Conservation (phyloP, 78 protist genomes). For the Tieghemostelium lacteum region DNA sequence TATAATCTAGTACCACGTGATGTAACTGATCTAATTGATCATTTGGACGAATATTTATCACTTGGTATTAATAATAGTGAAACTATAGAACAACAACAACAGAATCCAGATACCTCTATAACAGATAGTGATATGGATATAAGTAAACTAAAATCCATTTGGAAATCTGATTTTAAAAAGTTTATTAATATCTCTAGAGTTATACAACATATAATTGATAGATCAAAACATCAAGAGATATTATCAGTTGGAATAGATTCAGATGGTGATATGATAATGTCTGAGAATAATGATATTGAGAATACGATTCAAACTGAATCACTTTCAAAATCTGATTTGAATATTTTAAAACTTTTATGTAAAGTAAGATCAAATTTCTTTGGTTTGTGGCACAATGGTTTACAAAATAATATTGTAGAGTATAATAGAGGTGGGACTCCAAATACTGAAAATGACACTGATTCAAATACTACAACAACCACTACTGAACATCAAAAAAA, state of each 20-base stretch:
- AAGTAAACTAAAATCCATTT: background rate
- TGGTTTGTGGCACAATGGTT: constrained; percentile 31
- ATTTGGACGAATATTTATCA: constrained; percentile 35
- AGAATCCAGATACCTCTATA: too few relatives aligned
- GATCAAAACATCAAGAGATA: background rate
- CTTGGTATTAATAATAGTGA: background rate
- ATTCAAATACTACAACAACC: background rate
- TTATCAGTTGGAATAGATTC: background rate
- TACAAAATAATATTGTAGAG: background rate
- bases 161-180: constrained; percentile 22
- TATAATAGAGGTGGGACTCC: background rate
- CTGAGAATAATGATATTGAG: background rate
- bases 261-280: constrained; percentile 18
- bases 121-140: background rate
- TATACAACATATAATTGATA: constrained; percentile 7
- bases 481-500: background rate
- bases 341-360: constrained; percentile 28
- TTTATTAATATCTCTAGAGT: background rate
- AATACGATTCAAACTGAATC: constrained; percentile 3
- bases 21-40: constrained; percentile 53
- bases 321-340: background rate
- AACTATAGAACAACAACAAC: too few relatives aligned
- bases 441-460: background rate
- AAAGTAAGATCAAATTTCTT: constrained; percentile 64
- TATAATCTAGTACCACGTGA: constrained; percentile 10